phyloP scores from a whole-genome alignment of 257 asterid species.

The Verbena officinalis region DNA sequence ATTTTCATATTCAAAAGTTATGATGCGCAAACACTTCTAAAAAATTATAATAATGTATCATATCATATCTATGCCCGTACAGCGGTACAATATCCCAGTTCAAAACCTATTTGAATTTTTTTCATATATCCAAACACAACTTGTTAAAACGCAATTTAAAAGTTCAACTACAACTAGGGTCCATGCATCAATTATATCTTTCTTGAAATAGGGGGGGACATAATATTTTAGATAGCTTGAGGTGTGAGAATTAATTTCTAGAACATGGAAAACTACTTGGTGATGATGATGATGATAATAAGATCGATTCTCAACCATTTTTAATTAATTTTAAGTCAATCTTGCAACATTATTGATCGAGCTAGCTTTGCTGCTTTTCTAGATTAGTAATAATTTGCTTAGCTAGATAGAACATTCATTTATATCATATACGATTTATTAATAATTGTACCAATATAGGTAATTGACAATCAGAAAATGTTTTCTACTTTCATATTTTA shows the following conservation, averaged over 20 bases:
- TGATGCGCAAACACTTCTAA: too few species aligned
- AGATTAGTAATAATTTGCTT: neutral
- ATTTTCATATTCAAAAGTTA: too few species aligned
- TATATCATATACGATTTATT: neutral
- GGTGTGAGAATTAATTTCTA: constrained; percentile 20
- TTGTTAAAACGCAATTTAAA: neutral
- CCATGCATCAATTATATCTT: constrained; percentile 23
- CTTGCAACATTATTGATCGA: constrained; percentile 23
- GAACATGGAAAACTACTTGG: constrained; percentile 29
- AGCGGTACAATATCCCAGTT: too few species aligned
- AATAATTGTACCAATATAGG: neutral
- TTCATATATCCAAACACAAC: too few species aligned
- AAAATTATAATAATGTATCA: too few species aligned
- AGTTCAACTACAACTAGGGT: constrained; percentile 9
- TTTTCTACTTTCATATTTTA: too few species aligned
- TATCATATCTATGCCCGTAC: too few species aligned
- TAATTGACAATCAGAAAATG: too few species aligned
- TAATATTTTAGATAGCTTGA: constrained; percentile 21
- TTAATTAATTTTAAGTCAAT: constrained; percentile 15
- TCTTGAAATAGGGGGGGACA: constrained; percentile 26
- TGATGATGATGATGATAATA: neutral
- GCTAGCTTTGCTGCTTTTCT: neutral
- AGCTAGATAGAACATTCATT: neutral
- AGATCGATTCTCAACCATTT: constrained; percentile 16
- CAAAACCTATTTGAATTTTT: too few species aligned